Base-by-base conservation (phyloP, 768 basidiomycete genomes). In the Russula ochroleuca region DNA sequence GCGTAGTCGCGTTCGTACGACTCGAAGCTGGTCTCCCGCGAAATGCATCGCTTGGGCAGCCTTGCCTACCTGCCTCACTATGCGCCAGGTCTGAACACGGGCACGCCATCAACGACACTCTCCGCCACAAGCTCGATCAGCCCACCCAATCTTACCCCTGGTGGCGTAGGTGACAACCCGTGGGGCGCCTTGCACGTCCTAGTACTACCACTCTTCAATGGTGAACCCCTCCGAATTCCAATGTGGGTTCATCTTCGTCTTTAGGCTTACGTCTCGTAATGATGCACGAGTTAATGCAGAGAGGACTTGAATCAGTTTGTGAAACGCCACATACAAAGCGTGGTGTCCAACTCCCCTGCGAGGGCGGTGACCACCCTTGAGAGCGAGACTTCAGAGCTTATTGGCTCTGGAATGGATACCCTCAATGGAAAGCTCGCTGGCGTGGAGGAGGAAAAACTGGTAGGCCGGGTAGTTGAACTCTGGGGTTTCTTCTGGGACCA, bases 401-500 rank as follows among this genome's bases (percentile, higher is more conserved):
- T 96, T 59, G 84, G 84, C 1, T 81, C 85, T 2, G 94, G 94
- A 13, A 98, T 96, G 92, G 83, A 94, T 57, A 98, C 94, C 2
- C 79, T 98, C 28, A 94, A 92, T 68, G 85, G 92, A 0, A 94
- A 92, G 70, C 79, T 98, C 6, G 78, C 81, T 35, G 85, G 82
- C 4, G 77, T 89, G 10, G 88, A 93, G 31, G 94, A 95, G 48
- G 86, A 88, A 43, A 84, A 87, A 70, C 79, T 98, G 17, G 77
- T 95, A 6, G 78, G 78, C 5, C 81, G 92, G 33, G 80, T 96
- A 19, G 90, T 94, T 2, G 93, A 95, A 69, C 80, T 90, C 19
- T 98, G 94, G 94, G 83, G 81, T 15, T 95, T 96, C 78, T 97
- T 97, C 75, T 96, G 91, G 88, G 89, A 89, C 69, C 86, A 90